Conservation (phyloP, 148 eudicot genomes). For the Beta vulgaris region DNA sequence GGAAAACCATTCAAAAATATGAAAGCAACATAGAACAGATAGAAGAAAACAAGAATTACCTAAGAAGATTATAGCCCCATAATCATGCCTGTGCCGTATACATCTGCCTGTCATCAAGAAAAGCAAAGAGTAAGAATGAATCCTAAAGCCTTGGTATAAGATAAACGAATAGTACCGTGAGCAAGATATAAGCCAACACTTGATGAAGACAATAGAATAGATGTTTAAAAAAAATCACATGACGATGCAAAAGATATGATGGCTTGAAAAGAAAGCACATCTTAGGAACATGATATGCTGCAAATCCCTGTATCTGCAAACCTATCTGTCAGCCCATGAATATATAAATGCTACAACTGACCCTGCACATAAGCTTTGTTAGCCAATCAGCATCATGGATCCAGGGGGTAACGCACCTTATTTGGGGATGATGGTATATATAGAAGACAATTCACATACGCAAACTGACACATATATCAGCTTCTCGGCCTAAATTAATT, state of each 20-base stretch:
- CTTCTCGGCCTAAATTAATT: too few relatives aligned
- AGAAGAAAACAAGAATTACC: slow-evolving; percentile 42
- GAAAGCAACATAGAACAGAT: background rate
- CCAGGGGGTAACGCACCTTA: background rate
- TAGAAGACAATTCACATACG: too few relatives aligned
- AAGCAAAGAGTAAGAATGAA: slow-evolving; percentile 19
- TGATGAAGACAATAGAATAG: background rate
- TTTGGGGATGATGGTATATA: too few relatives aligned
- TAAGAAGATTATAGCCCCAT: slow-evolving; percentile 91
- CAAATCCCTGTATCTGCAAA: background rate
- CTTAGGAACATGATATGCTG: background rate
- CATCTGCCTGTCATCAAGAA: slow-evolving; percentile 71
- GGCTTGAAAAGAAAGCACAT: background rate
- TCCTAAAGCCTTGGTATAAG: background rate
- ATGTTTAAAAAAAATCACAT: background rate
- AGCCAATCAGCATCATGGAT: background rate
- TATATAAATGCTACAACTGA: background rate
- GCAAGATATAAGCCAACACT: background rate
- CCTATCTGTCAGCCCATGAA: background rate
- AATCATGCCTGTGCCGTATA: slow-evolving; percentile 85
- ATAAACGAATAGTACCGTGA: background rate
- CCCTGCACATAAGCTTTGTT: background rate
- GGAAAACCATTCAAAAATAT: background rate
- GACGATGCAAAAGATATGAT: background rate
- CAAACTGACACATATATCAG: too few relatives aligned